Conservation (phyloP, 768 basidiomycete species). For the Suillus occidentalis region DNA sequence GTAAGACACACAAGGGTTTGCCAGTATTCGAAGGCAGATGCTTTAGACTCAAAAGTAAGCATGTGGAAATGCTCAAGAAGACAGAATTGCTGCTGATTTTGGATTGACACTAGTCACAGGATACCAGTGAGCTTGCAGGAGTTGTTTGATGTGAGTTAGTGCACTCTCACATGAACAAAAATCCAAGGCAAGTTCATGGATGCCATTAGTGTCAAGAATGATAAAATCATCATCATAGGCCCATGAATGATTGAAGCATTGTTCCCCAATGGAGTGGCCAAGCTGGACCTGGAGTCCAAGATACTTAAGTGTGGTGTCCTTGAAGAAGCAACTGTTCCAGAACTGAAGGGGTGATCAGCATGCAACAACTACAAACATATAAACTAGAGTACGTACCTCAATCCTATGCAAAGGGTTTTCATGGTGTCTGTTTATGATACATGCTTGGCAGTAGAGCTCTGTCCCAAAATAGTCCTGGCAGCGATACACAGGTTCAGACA, state of each 20-base stretch:
- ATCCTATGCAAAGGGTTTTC: too few relatives aligned
- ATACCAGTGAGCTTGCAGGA: conserved; percentile 12
- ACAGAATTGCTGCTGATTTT: background rate
- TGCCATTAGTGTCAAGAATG: conserved; percentile 21
- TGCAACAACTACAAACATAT: too few relatives aligned
- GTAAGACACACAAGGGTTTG: conserved; percentile 22
- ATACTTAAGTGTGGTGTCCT: conserved; percentile 12
- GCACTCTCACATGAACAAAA: conserved; percentile 15
- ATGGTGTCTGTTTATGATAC: too few relatives aligned
- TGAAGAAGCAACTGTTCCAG: conserved; percentile 21
- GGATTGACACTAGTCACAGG: background rate
- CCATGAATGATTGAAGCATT: conserved; percentile 11
- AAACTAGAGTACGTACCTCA: too few relatives aligned
- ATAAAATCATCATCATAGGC: conserved; percentile 16
- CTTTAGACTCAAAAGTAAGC: conserved; percentile 30
- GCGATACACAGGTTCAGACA: too few relatives aligned
- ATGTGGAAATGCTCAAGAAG: conserved; percentile 27
- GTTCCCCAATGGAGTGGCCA: conserved; percentile 15
- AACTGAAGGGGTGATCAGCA: too few relatives aligned
- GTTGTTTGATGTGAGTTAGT: conserved; percentile 6
- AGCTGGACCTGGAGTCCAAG: conserved; percentile 23
- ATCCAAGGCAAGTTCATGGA: conserved; percentile 20
- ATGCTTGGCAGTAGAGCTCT: too few relatives aligned
- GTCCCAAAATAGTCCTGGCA: too few relatives aligned
- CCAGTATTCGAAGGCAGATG: conserved; percentile 29